Percentiles rank a stretch among this genome's conserved stretches.
Evolutionary conservation across 2,329 filamentous ascomycete species (phyloP).

Genomic region (Xylaria sp.): DNA sequence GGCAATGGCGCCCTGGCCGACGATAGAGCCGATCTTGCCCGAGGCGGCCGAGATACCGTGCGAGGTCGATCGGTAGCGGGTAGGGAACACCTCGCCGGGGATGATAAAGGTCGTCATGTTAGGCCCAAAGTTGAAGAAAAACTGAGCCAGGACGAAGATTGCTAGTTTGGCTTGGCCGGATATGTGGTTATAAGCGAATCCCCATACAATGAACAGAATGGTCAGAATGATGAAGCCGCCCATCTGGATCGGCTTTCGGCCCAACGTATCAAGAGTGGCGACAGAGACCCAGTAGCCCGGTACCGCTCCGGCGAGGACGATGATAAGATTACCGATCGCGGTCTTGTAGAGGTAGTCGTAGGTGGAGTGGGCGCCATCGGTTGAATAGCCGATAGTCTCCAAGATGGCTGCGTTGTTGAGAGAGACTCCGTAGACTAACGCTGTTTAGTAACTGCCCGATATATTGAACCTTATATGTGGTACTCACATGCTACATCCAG

Average conservation of each 20-base stretch:
- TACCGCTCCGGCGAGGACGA: constrained; percentile 81
- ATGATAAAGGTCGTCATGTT: constrained; percentile 68
- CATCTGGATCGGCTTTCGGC: constrained; percentile 81
- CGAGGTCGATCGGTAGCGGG: constrained; percentile 65
- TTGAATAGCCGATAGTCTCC: constrained; percentile 75
- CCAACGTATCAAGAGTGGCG: constrained; percentile 75
- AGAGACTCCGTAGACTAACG: constrained; percentile 69
- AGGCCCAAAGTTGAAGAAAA: constrained; percentile 69
- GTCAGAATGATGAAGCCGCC: constrained; percentile 70
- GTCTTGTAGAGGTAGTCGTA: constrained; percentile 79
- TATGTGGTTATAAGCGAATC: constrained; percentile 68
- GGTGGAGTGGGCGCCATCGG: constrained; percentile 61
- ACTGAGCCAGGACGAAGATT: constrained; percentile 66
- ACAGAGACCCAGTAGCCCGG: constrained; percentile 87
- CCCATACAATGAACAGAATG: constrained; percentile 66
- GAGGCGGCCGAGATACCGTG: constrained; percentile 67
- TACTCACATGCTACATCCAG: constrained; percentile 58
- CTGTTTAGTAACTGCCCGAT: constrained; percentile 32
- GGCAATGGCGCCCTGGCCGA: constrained; percentile 66
- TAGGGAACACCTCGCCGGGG: constrained; percentile 66
- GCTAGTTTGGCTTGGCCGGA: constrained; percentile 63
- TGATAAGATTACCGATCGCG: constrained; percentile 80
- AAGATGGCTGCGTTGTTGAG: constrained; percentile 82
- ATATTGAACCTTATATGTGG: constrained; percentile 38
- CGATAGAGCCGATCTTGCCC: constrained; percentile 67